A percentile compares a stretch with the other conserved stretches of the same genome.
Conservation (phyloP, 345 rosid species). For the Eucalyptus globulus region DNA sequence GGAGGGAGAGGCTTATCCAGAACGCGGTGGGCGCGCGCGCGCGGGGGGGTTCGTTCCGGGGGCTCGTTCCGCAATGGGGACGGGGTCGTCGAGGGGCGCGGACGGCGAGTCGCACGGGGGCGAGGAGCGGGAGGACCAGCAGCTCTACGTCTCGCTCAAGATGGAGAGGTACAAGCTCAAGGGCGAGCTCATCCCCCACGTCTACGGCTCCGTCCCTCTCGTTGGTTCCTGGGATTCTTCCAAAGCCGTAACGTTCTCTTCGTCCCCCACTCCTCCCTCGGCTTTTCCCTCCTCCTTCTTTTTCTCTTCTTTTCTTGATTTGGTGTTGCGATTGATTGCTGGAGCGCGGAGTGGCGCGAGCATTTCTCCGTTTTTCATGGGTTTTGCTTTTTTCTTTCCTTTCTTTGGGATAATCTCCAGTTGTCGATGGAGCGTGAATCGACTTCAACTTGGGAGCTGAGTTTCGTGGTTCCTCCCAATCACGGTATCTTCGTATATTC, state of each 20-base stretch:
- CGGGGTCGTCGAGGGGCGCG: constrained; percentile 48
- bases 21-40: background rate
- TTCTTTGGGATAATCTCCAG: constrained; percentile 7
- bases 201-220: constrained; percentile 84
- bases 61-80: constrained; percentile 36
- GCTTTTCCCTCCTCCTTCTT: background rate
- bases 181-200: constrained; percentile 85
- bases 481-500: constrained; percentile 35
- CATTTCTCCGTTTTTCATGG: background rate
- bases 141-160: constrained; percentile 68
- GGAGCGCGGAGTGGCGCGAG: background rate
- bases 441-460: constrained; percentile 76
- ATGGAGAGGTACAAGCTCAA: constrained; percentile 79
- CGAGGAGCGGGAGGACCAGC: constrained; percentile 58
- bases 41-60: background rate
- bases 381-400: background rate
- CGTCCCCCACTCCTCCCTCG: background rate
- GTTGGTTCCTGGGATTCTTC: constrained; percentile 96
- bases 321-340: background rate
- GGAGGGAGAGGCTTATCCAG: background rate
- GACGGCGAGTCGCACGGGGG: constrained; percentile 34
- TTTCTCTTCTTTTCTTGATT: background rate
- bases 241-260: constrained; percentile 43
- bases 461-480: constrained; percentile 97
- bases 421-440: constrained; percentile 90